Evolutionary conservation across 768 basidiomycete genomes (phyloP).

Genomic region (Nidularia pulvinata): DNA sequence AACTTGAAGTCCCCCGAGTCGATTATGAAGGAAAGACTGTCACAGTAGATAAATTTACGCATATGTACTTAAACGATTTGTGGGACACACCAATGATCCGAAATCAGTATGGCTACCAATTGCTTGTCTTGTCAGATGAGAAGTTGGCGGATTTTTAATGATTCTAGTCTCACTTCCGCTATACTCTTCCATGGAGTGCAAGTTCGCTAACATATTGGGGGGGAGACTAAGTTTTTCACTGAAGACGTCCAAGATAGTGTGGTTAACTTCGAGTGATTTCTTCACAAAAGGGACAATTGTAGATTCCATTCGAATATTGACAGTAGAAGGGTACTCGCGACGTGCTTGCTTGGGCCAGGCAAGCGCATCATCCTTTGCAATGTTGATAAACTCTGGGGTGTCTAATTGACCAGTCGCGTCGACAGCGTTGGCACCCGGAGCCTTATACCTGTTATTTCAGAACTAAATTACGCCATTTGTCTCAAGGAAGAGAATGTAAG

Average conservation of each 20-base stretch:
- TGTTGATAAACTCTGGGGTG: constrained; percentile 62
- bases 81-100: constrained; percentile 56
- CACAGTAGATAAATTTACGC: constrained; percentile 29
- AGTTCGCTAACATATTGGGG: constrained; percentile 35
- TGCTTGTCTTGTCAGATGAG: constrained; percentile 30
- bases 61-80: constrained; percentile 22
- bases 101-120: constrained; percentile 76
- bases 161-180: constrained; percentile 61
- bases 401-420: constrained; percentile 60
- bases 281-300: constrained; percentile 55
- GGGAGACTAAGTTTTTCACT: constrained; percentile 57
- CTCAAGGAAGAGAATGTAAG: background rate
- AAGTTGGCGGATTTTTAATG: constrained; percentile 45
- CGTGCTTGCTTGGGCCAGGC: constrained; percentile 53
- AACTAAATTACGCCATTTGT: constrained; percentile 13
- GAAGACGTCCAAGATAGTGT: constrained; percentile 52
- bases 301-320: constrained; percentile 46
- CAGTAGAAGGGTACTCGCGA: constrained; percentile 56
- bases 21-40: constrained; percentile 70
- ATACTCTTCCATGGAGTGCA: constrained; percentile 41
- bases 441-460: constrained; percentile 49
- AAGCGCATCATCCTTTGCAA: constrained; percentile 69
- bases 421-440: constrained; percentile 58
- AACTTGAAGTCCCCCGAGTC: constrained; percentile 70
- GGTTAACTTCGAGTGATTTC: constrained; percentile 57